phyloP scores from a whole-genome alignment of 768 basidiomycete species.

The Termitomyces sp. region DNA sequence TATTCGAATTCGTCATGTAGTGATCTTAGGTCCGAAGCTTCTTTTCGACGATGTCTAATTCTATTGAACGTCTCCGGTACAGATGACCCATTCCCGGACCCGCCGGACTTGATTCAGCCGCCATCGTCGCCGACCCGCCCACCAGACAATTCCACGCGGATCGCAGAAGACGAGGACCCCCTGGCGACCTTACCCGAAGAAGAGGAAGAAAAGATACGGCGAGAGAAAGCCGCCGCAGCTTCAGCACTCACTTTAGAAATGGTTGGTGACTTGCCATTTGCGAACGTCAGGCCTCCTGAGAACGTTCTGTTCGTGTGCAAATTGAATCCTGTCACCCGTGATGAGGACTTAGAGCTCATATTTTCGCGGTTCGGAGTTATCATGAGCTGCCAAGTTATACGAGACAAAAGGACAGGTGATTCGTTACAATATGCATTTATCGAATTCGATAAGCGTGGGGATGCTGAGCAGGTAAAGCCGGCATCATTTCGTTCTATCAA shows the following conservation, averaged over 20 bases:
- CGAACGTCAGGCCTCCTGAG: conserved; percentile 95
- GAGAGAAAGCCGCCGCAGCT: conserved; percentile 86
- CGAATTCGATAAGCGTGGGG: conserved; percentile 91
- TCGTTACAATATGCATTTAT: conserved; percentile 98
- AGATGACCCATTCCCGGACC: conserved; percentile 97
- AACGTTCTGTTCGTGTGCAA: conserved; percentile 99
- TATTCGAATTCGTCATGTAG: conserved; percentile 91
- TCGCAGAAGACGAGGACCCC: conserved; percentile 93
- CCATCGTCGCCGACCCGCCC: conserved; percentile 75
- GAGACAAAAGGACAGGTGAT: conserved; percentile 94
- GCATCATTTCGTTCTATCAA: not conserved
- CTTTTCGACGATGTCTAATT: not conserved
- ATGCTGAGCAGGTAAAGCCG: conserved; percentile 78
- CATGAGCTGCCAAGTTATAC: conserved; percentile 96
- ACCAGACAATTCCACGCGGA: conserved; percentile 82
- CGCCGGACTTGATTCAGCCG: conserved; percentile 65
- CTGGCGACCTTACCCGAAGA: conserved; percentile 79
- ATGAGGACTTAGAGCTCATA: conserved; percentile 96
- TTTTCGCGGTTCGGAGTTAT: conserved; percentile 94
- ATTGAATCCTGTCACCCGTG: conserved; percentile 90
- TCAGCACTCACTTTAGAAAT: conserved; percentile 97
- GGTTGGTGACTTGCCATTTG: conserved; percentile 98
- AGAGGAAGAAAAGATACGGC: conserved; percentile 72
- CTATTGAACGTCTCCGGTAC: conserved; percentile 1
- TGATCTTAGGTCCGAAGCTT: conserved; percentile 69